Percentiles rank a stretch among this genome's conserved stretches.
phyloP scores from a whole-genome alignment of 129 eudicot species.

The Flaveria robusta region DNA sequence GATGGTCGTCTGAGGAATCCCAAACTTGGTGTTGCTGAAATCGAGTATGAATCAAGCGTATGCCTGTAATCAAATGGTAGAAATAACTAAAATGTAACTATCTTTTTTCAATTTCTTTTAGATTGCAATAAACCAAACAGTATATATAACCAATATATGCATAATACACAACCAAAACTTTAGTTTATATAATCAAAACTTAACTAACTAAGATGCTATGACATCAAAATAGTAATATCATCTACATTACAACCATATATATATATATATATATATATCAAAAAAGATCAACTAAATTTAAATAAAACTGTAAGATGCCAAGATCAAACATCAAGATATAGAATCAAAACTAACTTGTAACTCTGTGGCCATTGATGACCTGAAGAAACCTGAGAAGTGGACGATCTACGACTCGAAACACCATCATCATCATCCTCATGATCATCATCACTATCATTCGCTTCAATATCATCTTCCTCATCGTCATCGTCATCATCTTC shows the following conservation, averaged over 20 bases:
- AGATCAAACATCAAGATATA: neutral
- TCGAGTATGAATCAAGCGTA: constrained; percentile 59
- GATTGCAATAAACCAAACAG: neutral
- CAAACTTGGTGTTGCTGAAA: constrained; percentile 78
- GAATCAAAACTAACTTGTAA: constrained; percentile 36
- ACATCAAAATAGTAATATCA: neutral
- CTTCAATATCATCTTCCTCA: constrained; percentile 27
- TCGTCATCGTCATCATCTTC: constrained; percentile 28
- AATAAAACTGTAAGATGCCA: too few relatives aligned
- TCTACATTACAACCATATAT: constrained; percentile 4
- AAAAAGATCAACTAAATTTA: too few relatives aligned
- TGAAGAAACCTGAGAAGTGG: constrained; percentile 30
- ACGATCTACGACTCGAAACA: constrained; percentile 28
- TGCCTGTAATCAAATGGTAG: constrained; percentile 50
- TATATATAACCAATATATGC: neutral
- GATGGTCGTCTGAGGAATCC: constrained; percentile 53
- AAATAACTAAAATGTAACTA: neutral
- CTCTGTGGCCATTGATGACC: constrained; percentile 53
- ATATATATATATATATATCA: too few relatives aligned
- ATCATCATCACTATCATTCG: constrained; percentile 31
- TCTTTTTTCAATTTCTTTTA: neutral
- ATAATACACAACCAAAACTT: neutral
- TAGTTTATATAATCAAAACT: neutral
- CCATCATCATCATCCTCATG: constrained; percentile 23
- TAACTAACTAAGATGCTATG: neutral